Evolutionary conservation across 805 yeast species (phyloP).

Genomic region (Wickerhamomyces alni): DNA sequence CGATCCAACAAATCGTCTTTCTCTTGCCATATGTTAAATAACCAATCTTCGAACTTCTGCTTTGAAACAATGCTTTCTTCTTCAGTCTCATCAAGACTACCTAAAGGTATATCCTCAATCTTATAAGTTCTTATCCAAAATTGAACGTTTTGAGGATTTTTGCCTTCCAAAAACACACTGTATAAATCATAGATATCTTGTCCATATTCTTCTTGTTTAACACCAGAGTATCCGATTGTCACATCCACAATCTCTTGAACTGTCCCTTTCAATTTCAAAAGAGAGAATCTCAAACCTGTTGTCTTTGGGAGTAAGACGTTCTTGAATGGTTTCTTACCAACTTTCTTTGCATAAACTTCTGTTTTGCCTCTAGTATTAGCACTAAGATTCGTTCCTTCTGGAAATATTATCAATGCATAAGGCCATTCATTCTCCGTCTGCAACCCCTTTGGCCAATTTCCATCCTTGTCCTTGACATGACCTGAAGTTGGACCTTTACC

Average conservation of each 20-base stretch:
- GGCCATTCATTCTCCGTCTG: constrained; percentile 39
- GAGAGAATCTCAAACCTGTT: constrained; percentile 68
- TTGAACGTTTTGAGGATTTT: constrained; percentile 62
- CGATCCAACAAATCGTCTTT: constrained; percentile 70
- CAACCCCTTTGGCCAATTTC: constrained; percentile 19
- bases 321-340: constrained; percentile 41
- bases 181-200: constrained; percentile 69
- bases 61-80: constrained; percentile 35
- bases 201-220: constrained; percentile 56
- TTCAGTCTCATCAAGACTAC: constrained; percentile 39
- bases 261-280: constrained; percentile 48
- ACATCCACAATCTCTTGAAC: constrained; percentile 67
- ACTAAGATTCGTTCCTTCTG: constrained; percentile 91
- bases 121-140: constrained; percentile 57
- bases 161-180: constrained; percentile 59
- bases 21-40: constrained; percentile 63
- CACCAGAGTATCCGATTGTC: constrained; percentile 79
- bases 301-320: constrained; percentile 78
- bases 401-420: constrained; percentile 72
- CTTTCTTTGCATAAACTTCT: constrained; percentile 47
- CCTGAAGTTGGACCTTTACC: constrained; percentile 50
- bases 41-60: constrained; percentile 65
- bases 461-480: constrained; percentile 20
- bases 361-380: constrained; percentile 56
- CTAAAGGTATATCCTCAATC: constrained; percentile 59